Base-by-base conservation (phyloP, 345 rosid genomes). In the Populus davidiana region DNA sequence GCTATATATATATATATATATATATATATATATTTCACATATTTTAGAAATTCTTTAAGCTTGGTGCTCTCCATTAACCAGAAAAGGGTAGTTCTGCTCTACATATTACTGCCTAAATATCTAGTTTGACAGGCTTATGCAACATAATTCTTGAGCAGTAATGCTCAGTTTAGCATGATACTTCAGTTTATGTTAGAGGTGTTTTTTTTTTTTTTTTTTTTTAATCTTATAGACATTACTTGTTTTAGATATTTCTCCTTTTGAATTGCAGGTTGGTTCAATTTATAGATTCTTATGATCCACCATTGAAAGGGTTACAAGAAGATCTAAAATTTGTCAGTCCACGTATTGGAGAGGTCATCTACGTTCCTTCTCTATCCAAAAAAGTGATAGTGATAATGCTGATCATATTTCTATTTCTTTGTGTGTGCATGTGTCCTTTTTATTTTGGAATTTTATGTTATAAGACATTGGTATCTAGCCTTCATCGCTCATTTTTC, bases 341-440 rank as follows among this genome's bases (percentile, higher is more conserved):
- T 80, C 98, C 97, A 77, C 97, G 98, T 67, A 92, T 96, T 76
- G 99, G 98, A 87, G 99, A 96, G 99, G 99, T 96, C 75, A 83
- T 79, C 81, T 23, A 49, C 70, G 16, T 86, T 54, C 76, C 59
- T 74, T 72, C 70, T 72, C 23, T 67, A 9, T 66, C 17, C 23
- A 44, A 29, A 70, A 29, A 52, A 66, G 66, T 69, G 39, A 35
- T 25, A 54, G 33, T 61, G 10, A 50, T 33, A 67, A 49, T 54
- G 29, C 27, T 68, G 20, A n/a, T 73, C 5, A 3, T 27, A 38
- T 54, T n/a, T 54, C 23, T 2, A 54, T 54, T 54, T 54, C 25
- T 54, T 1, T 52, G 67, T 27, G 27, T 63, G 67, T 25, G 7
- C 17, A 11, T 56, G 7, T 56, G 27, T 33, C 33, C n/a, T 29